Percentiles rank a stretch among this genome's conserved stretches.
phyloP scores from a whole-genome alignment of 1,284 basidiomycete genomes.

The Malassezia caprae region DNA sequence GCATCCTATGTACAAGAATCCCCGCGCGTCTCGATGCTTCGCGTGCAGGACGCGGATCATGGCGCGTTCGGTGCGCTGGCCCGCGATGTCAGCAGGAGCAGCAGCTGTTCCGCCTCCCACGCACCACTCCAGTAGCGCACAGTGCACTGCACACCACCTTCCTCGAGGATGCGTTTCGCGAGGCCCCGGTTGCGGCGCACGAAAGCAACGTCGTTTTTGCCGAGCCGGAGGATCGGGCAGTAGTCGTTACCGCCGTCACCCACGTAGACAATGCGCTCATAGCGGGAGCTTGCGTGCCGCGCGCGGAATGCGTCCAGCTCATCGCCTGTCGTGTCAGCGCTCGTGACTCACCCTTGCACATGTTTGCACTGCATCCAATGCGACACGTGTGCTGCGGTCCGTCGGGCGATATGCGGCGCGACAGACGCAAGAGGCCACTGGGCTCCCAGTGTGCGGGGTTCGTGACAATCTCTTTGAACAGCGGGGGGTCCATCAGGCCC shows the following conservation, averaged over 20 bases:
- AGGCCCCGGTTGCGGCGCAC: slow-evolving; percentile 41
- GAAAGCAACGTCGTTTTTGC: slow-evolving; percentile 33
- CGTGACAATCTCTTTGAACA: slow-evolving; percentile 80
- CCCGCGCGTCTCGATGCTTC: background rate
- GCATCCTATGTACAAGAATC: background rate
- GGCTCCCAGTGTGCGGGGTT: slow-evolving; percentile 78
- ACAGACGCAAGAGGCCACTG: slow-evolving; percentile 65
- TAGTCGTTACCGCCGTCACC: slow-evolving; percentile 94
- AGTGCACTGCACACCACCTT: slow-evolving; percentile 30
- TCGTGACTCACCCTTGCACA: slow-evolving; percentile 74
- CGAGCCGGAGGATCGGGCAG: slow-evolving; percentile 73
- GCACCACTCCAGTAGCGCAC: slow-evolving; percentile 44
- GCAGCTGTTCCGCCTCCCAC: slow-evolving; percentile 41
- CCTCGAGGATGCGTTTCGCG: slow-evolving; percentile 33
- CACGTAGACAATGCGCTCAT: slow-evolving; percentile 75
- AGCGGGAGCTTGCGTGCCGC: slow-evolving; percentile 58
- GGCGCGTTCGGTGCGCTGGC: background rate
- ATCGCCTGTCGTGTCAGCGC: slow-evolving; percentile 56
- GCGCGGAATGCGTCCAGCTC: slow-evolving; percentile 73
- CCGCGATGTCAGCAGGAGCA: slow-evolving; percentile 13
- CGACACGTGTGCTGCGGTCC: slow-evolving; percentile 65
- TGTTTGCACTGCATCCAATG: slow-evolving; percentile 85
- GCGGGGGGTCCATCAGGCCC: slow-evolving; percentile 21
- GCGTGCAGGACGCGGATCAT: background rate
- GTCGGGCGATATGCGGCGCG: slow-evolving; percentile 63